Conservation (phyloP, 78 protist genomes). For the Abeoforma whisleri region DNA sequence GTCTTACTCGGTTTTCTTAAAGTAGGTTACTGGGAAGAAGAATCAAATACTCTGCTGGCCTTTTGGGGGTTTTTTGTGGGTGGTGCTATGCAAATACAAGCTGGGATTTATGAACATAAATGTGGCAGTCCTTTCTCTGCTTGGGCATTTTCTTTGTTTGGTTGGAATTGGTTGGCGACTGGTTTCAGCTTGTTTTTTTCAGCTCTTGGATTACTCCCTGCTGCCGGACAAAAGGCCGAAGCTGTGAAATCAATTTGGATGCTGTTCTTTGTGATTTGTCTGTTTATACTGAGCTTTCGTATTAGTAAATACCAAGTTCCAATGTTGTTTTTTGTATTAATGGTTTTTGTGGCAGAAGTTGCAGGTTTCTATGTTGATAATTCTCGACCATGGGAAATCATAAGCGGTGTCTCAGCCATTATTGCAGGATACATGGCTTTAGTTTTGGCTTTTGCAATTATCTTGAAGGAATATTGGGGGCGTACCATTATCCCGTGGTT, state of each 20-base stretch:
- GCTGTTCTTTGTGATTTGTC: neutral
- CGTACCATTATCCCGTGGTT: neutral
- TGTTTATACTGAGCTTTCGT: neutral
- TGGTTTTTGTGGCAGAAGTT: neutral
- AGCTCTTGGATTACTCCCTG: neutral
- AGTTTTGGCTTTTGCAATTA: neutral
- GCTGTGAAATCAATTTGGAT: neutral
- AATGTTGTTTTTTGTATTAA: neutral
- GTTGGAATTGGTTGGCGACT: neutral
- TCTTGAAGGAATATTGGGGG: neutral
- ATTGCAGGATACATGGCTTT: slow-evolving; percentile 21
- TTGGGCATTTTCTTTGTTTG: neutral
- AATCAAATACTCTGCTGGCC: neutral
- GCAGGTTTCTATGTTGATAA: neutral
- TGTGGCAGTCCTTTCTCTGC: neutral
- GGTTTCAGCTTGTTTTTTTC: neutral
- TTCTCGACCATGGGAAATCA: neutral
- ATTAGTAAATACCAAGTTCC: neutral
- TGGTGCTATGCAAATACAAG: neutral
- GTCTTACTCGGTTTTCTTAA: neutral
- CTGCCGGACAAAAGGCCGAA: neutral
- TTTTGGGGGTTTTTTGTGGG: neutral
- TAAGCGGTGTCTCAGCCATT: neutral
- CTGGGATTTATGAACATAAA: neutral
- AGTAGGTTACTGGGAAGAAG: neutral